Evolutionary conservation across 2,329 filamentous ascomycete genomes (phyloP).

Genomic region (Scleromitrula shiraiana): DNA sequence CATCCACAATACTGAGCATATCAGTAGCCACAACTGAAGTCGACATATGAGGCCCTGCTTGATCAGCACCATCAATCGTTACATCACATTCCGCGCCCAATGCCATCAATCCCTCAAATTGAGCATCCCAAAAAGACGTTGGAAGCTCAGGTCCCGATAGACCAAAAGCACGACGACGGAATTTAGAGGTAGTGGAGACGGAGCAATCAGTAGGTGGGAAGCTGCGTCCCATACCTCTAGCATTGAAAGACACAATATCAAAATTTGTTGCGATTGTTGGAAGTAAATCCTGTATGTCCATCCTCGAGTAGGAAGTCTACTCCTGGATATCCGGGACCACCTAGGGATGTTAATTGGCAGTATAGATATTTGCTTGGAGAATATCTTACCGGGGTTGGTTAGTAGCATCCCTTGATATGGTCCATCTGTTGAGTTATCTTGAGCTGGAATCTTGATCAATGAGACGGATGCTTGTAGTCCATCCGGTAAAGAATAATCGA

Average conservation of each 20-base stretch:
- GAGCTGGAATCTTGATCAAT: constrained; percentile 12
- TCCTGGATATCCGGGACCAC: constrained; percentile 16
- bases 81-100: neutral
- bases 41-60: constrained; percentile 31
- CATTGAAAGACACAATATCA: constrained; percentile 44
- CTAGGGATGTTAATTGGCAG: constrained; percentile 1
- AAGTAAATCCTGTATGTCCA: constrained; percentile 29
- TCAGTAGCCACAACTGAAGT: constrained; percentile 28
- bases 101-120: neutral
- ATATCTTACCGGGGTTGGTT: constrained; percentile 11
- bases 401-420: constrained; percentile 15
- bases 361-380: neutral
- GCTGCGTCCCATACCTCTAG: constrained; percentile 32
- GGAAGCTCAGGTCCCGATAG: constrained; percentile 1
- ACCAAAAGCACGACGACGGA: neutral
- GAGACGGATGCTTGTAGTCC: constrained; percentile 11
- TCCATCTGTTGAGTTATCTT: neutral
- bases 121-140: neutral
- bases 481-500: constrained; percentile 13
- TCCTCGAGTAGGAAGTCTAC: constrained; percentile 7
- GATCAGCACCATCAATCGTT: neutral
- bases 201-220: constrained; percentile 15
- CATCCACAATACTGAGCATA: constrained; percentile 28
- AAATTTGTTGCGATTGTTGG: constrained; percentile 39
- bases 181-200: neutral